phyloP scores from a whole-genome alignment of 805 yeast genomes.

The Saturnispora sanitii region DNA sequence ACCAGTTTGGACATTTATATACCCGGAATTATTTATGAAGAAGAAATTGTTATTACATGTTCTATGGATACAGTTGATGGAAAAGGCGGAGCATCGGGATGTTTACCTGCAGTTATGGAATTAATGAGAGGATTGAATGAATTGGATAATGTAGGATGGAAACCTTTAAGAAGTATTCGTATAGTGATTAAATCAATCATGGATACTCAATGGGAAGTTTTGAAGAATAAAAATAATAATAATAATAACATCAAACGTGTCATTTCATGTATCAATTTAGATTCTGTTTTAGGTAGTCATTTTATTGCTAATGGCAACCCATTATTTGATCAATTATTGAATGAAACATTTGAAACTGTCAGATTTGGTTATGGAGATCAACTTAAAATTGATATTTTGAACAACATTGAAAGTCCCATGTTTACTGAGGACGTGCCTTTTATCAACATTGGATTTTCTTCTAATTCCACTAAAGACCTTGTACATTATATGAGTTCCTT shows the following conservation, averaged over 20 bases:
- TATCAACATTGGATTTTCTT: slow-evolving; percentile 36
- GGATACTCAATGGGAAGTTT: slow-evolving; percentile 33
- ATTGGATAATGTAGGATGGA: slow-evolving; percentile 36
- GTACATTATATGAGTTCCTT: slow-evolving; percentile 46
- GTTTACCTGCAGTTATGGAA: slow-evolving; percentile 41
- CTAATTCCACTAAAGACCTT: slow-evolving; percentile 33
- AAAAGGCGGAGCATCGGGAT: slow-evolving; percentile 42
- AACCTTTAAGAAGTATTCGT: slow-evolving; percentile 33
- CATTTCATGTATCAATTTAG: slow-evolving; percentile 43
- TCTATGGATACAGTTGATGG: slow-evolving; percentile 47
- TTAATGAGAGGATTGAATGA: slow-evolving; percentile 41
- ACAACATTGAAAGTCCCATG: no score
- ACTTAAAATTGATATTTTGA: no score
- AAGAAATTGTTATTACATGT: slow-evolving; percentile 45
- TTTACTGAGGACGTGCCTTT: slow-evolving; percentile 67
- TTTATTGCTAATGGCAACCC: slow-evolving; percentile 47
- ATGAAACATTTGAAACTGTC: slow-evolving; percentile 21
- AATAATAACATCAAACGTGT: slow-evolving; percentile 31
- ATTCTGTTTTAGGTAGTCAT: slow-evolving; percentile 43
- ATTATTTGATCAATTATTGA: slow-evolving; percentile 37
- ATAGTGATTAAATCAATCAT: no score
- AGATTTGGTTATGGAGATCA: not conserved
- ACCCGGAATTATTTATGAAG: slow-evolving; percentile 45
- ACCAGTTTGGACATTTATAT: slow-evolving; percentile 43
- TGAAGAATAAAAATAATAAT: not conserved